phyloP scores from a whole-genome alignment of 2,329 filamentous ascomycete genomes.

The Paramyrothecium roridum region DNA sequence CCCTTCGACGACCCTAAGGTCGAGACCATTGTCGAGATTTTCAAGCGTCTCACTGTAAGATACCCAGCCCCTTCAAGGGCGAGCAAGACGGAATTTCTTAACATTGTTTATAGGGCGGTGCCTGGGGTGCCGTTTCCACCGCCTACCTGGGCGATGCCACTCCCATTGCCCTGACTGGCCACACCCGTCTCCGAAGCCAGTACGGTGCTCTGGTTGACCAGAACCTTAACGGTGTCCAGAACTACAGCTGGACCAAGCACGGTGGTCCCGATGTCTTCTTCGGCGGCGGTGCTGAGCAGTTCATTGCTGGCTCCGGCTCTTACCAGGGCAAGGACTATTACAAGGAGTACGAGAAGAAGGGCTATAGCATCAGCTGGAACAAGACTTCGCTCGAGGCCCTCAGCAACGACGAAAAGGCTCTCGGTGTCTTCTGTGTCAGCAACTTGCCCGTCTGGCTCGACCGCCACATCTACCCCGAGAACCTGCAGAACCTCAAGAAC shows the following conservation, averaged over 20 bases:
- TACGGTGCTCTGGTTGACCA: constrained; percentile 74
- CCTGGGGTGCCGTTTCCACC: constrained; percentile 70
- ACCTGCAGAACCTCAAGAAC: constrained; percentile 64
- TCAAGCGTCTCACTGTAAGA: constrained; percentile 65
- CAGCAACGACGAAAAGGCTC: constrained; percentile 57
- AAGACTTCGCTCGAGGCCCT: constrained; percentile 64
- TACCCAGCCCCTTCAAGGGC: constrained; percentile 6
- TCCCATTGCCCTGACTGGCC: constrained; percentile 69
- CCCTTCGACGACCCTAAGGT: constrained; percentile 82
- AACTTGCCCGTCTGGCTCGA: constrained; percentile 85
- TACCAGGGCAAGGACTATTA: constrained; percentile 77
- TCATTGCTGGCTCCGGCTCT: constrained; percentile 62
- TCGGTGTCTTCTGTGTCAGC: constrained; percentile 73
- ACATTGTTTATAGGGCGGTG: constrained; percentile 36
- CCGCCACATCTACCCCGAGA: constrained; percentile 74
- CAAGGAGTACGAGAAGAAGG: constrained; percentile 67
- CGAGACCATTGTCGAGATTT: constrained; percentile 77
- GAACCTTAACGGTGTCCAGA: constrained; percentile 70
- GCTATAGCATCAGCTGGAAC: constrained; percentile 71
- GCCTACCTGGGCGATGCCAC: constrained; percentile 80
- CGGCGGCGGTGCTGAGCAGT: constrained; percentile 79
- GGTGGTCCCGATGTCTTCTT: constrained; percentile 78
- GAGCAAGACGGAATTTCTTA: constrained; percentile 2
- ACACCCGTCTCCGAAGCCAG: constrained; percentile 66
- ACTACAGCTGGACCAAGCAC: constrained; percentile 78